phyloP scores from a whole-genome alignment of 345 rosid genomes.

The Eucalyptus caleyi region DNA sequence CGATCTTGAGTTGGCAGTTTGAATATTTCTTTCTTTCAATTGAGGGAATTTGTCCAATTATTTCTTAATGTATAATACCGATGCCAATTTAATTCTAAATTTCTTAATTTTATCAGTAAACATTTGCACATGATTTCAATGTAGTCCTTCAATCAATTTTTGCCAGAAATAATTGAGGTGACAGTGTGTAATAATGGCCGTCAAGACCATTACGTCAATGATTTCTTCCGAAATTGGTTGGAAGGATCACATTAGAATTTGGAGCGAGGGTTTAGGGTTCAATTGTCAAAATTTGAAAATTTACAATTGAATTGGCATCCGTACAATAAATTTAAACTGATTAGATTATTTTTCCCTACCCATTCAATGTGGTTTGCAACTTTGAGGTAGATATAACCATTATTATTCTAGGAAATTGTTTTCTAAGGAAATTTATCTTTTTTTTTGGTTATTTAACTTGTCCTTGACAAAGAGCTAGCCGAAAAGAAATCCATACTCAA shows the following conservation, averaged over 20 bases:
- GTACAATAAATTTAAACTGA: neutral
- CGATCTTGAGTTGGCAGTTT: neutral
- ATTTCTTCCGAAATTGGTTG: accelerated
- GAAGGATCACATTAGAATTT: neutral
- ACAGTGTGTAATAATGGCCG: neutral
- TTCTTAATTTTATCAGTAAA: neutral
- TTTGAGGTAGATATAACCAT: neutral
- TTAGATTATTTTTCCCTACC: neutral
- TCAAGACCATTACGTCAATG: accelerated
- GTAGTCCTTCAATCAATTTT: neutral
- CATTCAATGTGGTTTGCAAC: neutral
- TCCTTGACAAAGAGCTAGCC: neutral
- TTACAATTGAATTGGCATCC: accelerated
- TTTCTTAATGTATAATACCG: neutral
- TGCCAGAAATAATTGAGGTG: accelerated
- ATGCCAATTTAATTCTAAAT: neutral
- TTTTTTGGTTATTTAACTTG: neutral
- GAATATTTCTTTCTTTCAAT: neutral
- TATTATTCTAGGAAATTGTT: neutral
- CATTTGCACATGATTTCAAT: neutral
- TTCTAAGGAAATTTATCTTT: neutral
- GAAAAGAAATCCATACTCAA: neutral
- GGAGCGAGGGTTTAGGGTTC: accelerated
- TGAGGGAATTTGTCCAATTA: neutral
- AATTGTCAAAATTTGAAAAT: neutral